Evolutionary conservation across 2,329 filamentous ascomycete species (phyloP).

Genomic region (Hymenoscyphus fructigenus): DNA sequence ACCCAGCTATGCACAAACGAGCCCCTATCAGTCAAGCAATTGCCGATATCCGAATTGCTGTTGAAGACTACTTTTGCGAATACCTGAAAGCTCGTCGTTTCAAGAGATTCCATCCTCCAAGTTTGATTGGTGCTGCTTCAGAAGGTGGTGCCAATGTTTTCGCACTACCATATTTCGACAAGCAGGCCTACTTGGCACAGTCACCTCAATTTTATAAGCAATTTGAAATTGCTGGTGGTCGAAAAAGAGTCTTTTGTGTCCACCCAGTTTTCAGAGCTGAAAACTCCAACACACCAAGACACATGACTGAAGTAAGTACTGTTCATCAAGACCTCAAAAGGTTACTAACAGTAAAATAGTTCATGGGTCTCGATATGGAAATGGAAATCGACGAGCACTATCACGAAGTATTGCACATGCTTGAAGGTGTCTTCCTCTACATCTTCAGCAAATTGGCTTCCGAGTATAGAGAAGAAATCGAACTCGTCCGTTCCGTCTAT

Average conservation of each 20-base stretch:
- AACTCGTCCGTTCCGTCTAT: conserved; percentile 70
- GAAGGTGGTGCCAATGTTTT: conserved; percentile 95
- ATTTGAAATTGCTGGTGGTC: conserved; percentile 75
- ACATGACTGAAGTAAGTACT: conserved; percentile 69
- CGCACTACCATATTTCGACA: conserved; percentile 83
- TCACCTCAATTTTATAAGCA: conserved; percentile 88
- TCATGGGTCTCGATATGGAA: conserved; percentile 84
- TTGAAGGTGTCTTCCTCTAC: conserved; percentile 72
- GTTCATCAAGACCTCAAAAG: background rate
- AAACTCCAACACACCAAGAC: conserved; percentile 78
- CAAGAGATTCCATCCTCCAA: conserved; percentile 83
- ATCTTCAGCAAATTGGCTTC: conserved; percentile 73
- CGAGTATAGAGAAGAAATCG: conserved; percentile 67
- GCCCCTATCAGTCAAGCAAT: conserved; percentile 89
- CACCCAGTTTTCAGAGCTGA: conserved; percentile 85
- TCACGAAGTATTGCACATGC: conserved; percentile 68
- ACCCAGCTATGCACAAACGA: conserved; percentile 89
- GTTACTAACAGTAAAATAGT: conserved; percentile 44
- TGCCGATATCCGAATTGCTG: conserved; percentile 48
- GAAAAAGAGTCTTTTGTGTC: conserved; percentile 75
- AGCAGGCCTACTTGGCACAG: conserved; percentile 76
- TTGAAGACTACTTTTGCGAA: conserved; percentile 65
- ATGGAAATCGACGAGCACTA: conserved; percentile 84
- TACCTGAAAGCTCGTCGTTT: conserved; percentile 77
- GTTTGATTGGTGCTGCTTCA: conserved; percentile 83